phyloP scores from a whole-genome alignment of 1,284 basidiomycete genomes.

The Ceratobasidium sp. region DNA sequence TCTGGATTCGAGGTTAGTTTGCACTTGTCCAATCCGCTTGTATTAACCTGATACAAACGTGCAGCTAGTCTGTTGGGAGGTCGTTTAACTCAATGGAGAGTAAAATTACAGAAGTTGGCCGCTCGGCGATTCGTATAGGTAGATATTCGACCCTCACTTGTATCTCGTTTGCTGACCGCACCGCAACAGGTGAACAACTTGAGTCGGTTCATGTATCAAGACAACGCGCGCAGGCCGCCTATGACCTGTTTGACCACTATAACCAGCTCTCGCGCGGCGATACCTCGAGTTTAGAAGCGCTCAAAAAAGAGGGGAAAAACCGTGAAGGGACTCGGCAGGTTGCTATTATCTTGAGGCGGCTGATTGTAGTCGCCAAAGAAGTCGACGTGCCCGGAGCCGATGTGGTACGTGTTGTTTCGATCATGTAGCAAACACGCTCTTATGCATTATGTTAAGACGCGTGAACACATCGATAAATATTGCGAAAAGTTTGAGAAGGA shows the following conservation, averaged over 20 bases:
- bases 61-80: constrained; percentile 72
- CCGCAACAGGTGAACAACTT: constrained; percentile 83
- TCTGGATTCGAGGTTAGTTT: constrained; percentile 84
- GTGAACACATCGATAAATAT: constrained; percentile 91
- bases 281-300: constrained; percentile 74
- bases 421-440: neutral
- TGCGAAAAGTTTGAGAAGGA: constrained; percentile 99
- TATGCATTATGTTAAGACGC: constrained; percentile 59
- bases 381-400: constrained; percentile 84
- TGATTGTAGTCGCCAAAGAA: constrained; percentile 91
- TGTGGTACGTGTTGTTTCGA: constrained; percentile 60
- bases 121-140: constrained; percentile 95
- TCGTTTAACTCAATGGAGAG: constrained; percentile 86
- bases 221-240: constrained; percentile 91
- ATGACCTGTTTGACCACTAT: constrained; percentile 95
- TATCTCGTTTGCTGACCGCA: constrained; percentile 34
- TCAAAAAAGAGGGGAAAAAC: constrained; percentile 77
- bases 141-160: constrained; percentile 44
- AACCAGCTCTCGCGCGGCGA: constrained; percentile 91
- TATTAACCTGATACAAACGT: constrained; percentile 30
- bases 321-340: constrained; percentile 87
- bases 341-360: constrained; percentile 86
- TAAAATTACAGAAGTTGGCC: constrained; percentile 91
- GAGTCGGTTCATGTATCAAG: constrained; percentile 94
- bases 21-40: constrained; percentile 10